phyloP scores from a whole-genome alignment of 257 asterid species.

The Solanum appendiculatum region DNA sequence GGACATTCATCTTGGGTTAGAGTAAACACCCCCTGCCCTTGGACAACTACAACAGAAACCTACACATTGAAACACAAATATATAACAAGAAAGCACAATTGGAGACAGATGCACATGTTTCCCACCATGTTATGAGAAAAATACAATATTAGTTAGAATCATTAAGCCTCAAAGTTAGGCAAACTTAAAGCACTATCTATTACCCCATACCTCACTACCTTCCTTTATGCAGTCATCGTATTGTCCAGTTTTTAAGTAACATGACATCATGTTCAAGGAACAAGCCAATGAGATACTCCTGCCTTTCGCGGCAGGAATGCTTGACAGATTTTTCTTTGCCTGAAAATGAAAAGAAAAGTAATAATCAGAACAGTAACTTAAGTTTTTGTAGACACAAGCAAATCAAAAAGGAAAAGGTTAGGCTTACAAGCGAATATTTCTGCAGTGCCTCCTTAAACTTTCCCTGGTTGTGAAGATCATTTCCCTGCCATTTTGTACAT shows the following conservation, averaged over 20 bases:
- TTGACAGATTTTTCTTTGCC: conserved; percentile 88
- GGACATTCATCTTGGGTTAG: neutral
- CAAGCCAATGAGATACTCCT: conserved; percentile 59
- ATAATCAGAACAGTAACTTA: conserved; percentile 2
- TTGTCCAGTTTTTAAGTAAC: conserved; percentile 76
- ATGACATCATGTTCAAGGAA: conserved; percentile 95
- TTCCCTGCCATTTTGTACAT: conserved; percentile 53
- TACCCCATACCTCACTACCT: conserved; percentile 79
- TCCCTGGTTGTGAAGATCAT: conserved; percentile 79
- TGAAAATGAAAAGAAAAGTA: conserved; percentile 9
- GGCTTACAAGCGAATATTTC: conserved; percentile 80
- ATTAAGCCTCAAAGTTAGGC: neutral
- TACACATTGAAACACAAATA: neutral
- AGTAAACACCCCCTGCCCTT: neutral
- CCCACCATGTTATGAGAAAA: neutral
- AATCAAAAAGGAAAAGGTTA: neutral
- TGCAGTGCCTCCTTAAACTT: conserved; percentile 55
- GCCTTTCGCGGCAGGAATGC: conserved; percentile 52
- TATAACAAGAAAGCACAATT: neutral
- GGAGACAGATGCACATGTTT: neutral
- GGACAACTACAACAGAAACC: neutral
- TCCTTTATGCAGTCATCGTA: conserved; percentile 69
- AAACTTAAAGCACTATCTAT: neutral
- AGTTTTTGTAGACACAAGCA: neutral
- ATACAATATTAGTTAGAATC: neutral